A percentile compares a stretch with the other conserved stretches of the same genome.
Conservation (phyloP, 306 rosid genomes). For the Macrotyloma uniflorum region DNA sequence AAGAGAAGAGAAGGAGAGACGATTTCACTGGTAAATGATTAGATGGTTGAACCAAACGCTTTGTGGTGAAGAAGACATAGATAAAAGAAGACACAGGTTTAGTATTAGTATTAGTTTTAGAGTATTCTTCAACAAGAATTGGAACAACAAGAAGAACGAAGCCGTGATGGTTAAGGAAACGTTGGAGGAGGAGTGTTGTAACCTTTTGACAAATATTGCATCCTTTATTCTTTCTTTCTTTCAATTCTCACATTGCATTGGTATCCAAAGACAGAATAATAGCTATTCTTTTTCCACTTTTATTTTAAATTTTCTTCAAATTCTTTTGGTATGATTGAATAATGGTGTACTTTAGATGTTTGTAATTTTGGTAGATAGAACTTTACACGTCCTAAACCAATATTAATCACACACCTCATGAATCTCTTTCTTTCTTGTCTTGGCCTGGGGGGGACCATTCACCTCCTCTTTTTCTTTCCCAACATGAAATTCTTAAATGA, state of each 20-base stretch:
- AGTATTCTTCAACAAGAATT: constrained; percentile 27
- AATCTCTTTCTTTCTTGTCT: constrained; percentile 11
- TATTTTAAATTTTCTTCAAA: too few species aligned
- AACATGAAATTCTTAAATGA: constrained; percentile 20
- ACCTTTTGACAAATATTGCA: constrained; percentile 45
- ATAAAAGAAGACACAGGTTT: background rate
- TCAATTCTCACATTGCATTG: background rate
- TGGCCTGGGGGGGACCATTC: constrained; percentile 49
- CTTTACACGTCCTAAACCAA: constrained; percentile 31
- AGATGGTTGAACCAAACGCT: constrained; percentile 31
- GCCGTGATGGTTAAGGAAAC: constrained; percentile 42
- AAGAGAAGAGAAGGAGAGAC: background rate
- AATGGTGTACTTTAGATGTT: constrained; percentile 40
- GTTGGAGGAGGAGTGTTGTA: background rate
- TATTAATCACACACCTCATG: constrained; percentile 27
- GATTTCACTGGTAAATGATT: background rate
- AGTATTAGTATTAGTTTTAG: background rate
- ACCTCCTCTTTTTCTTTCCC: constrained; percentile 8
- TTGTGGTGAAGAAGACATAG: constrained; percentile 40
- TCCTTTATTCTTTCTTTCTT: constrained; percentile 36
- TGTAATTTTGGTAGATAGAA: background rate
- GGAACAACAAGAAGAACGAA: constrained; percentile 16
- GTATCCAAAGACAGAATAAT: too few species aligned
- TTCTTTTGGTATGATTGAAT: constrained; percentile 38
- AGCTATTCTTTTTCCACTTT: too few species aligned